Base-by-base conservation (phyloP, 176 grass and related monocot species). In the Ampelocalamus luodianensis region DNA sequence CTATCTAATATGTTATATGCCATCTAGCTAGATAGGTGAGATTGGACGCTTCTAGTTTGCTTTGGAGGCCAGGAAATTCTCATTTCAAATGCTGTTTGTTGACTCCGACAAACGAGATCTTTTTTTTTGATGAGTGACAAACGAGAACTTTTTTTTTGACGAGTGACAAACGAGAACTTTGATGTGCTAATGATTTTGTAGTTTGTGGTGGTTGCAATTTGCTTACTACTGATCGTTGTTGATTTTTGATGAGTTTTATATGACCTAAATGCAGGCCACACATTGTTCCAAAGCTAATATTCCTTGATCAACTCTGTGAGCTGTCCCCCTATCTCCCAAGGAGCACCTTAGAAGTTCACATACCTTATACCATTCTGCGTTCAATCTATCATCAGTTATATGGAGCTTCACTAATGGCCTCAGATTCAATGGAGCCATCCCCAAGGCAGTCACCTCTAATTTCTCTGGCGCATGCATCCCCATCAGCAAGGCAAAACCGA, bases 301-400 rank as follows among this genome's bases (percentile, higher is more conserved):
- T 98, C 87, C 90, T 95, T 27, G 93, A 98, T 71, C 93, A 94
- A 65, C 91, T 98, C 24, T 95, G 93, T 6, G 91, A 98, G 75
- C 43, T 98, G 71, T 95, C 96, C 15, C 91, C 90, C 0, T 95
- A 98, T 80, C 88, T 98, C 37, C 96, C 91, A 68, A 93, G 93
- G 91, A 98, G 96, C 89, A 98, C 93, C 49, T 86, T 98, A 84
- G 96, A 98, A 88, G 88, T 88, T 68, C 96, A 98, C 83, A 89
- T 95, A 79, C 96, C 96, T 10, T 98, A 98, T 32, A 90, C 96
- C 16, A 95, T 98, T 81, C 84, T 98, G 39, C 91, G 96, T 60
- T 98, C 96, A 56, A 89, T 98, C 79, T 93, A 95, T 74, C 82
- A 92, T 48, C 96, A 95, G 79, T 84, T 88, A 27, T 95, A 98